Evolutionary conservation across 2,329 filamentous ascomycete species (phyloP).

Genomic region (Seiridium unicorne): DNA sequence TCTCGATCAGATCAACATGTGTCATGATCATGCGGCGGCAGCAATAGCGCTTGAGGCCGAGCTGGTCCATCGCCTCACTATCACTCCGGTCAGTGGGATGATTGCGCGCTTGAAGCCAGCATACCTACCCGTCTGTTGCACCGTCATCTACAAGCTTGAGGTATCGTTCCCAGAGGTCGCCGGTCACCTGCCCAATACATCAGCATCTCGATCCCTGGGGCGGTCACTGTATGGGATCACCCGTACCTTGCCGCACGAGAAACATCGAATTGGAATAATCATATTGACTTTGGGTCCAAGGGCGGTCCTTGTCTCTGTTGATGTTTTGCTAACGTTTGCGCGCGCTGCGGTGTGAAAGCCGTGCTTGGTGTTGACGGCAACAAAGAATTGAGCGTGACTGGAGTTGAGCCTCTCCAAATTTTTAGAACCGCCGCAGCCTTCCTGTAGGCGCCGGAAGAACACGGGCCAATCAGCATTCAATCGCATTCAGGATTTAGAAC

Average conservation of each 20-base stretch:
- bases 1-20: constrained; percentile 98
- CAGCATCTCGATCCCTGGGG: constrained; percentile 4
- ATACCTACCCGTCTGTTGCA: constrained; percentile 68
- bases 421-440: constrained; percentile 2
- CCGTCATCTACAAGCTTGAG: constrained; percentile 81
- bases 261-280: constrained; percentile 99
- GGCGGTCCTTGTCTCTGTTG: constrained; percentile 28
- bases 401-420: constrained; percentile 6
- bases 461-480: constrained; percentile 4
- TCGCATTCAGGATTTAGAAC: not conserved
- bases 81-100: constrained; percentile 22
- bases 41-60: constrained; percentile 94
- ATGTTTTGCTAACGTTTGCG: not conserved
- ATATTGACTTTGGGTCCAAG: constrained; percentile 52
- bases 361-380: not conserved
- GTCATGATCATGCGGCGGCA: constrained; percentile 99
- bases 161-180: constrained; percentile 96
- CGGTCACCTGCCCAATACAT: constrained; percentile 69
- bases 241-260: constrained; percentile 95
- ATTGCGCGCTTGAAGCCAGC: constrained; percentile 5
- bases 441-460: not conserved
- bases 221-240: not conserved
- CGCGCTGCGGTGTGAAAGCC: not conserved
- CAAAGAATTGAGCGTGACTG: not conserved
- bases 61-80: constrained; percentile 93